Base-by-base conservation (phyloP, 768 basidiomycete genomes). In the Gymnopilus junonius region DNA sequence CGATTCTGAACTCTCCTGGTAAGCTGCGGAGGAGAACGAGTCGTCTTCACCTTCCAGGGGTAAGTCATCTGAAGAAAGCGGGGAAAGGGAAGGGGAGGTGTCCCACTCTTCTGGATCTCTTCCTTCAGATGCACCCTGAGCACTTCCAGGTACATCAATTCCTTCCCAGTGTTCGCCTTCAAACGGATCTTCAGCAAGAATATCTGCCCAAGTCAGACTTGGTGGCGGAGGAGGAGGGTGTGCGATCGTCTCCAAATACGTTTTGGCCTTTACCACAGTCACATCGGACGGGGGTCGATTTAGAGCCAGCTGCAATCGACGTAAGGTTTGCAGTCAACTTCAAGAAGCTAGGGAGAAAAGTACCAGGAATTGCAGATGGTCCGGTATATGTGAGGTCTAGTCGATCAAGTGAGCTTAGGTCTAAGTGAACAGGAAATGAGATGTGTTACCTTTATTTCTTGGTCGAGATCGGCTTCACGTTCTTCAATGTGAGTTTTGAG, bases 141-240 rank as follows among this genome's bases (percentile, higher is more conserved):
- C 69, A 58, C 72, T 75, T 12, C 86, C 84, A n/a, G 79, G 73
- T 8, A 81, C 88, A 64, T 85, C 85, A n/a, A 85, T 84, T 1
- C 90, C 90, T 69, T 91, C 85, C 92, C 92, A 94, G 69, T 94
- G 93, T 64, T 94, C 87, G 15, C 91, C 93, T 73, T 94, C 90
- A 64, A 92, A 91, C 3, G 92, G 91, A 60, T 94, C 93, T 68
- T 93, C 92, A 1, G 83, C 83, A 15, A 94, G 81, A 55, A 95
- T 94, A n/a, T 87, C 82, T 62, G 82, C 79, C 93, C 93, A 95
- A 3, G 90, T 92, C 7, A 93, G 74, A 1, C 79, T 68, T 3
- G 78, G 72, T 7, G 79, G 73, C 1, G 75, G 68, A 3, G 74
- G 67, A 1, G 77, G 76, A 23, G 86, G 87, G 62, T 87, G 81